A percentile compares a stretch with the other conserved stretches of the same genome.
phyloP scores from a whole-genome alignment of 495 filamentous ascomycete species.

The Xeromyces bisporus region DNA sequence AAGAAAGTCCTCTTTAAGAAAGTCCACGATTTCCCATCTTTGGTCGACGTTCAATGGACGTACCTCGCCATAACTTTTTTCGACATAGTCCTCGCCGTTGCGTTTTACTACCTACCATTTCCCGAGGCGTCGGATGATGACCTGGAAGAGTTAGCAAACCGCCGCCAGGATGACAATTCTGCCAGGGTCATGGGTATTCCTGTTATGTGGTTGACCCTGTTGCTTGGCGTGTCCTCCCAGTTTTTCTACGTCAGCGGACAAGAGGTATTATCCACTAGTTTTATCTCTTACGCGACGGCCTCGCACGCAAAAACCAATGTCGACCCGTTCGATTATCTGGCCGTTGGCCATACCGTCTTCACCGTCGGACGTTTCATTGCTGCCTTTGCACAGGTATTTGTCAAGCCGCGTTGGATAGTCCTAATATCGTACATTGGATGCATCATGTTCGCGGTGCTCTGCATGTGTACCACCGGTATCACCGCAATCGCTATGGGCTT shows the following conservation, averaged over 20 bases:
- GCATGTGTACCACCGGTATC: constrained; percentile 34
- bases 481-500: constrained; percentile 33
- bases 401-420: constrained; percentile 49
- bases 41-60: constrained; percentile 55
- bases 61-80: constrained; percentile 54
- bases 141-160: constrained; percentile 36
- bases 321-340: constrained; percentile 25
- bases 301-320: constrained; percentile 7
- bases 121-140: constrained; percentile 53
- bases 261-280: constrained; percentile 36
- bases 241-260: constrained; percentile 53
- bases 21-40: constrained; percentile 31
- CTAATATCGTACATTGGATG: constrained; percentile 36
- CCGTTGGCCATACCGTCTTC: constrained; percentile 43
- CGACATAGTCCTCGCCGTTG: constrained; percentile 43
- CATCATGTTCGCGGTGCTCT: constrained; percentile 36
- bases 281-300: constrained; percentile 22
- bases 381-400: constrained; percentile 33
- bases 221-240: constrained; percentile 38
- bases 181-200: constrained; percentile 26
- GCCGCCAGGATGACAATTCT: constrained; percentile 33
- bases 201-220: constrained; percentile 41
- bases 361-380: constrained; percentile 45
- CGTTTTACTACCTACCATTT: constrained; percentile 47
- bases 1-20: constrained; percentile 42